Evolutionary conservation across 768 basidiomycete genomes (phyloP), one percentile per base, ranked within the genome.

Genomic region (Lactifluus piperatus): DNA sequence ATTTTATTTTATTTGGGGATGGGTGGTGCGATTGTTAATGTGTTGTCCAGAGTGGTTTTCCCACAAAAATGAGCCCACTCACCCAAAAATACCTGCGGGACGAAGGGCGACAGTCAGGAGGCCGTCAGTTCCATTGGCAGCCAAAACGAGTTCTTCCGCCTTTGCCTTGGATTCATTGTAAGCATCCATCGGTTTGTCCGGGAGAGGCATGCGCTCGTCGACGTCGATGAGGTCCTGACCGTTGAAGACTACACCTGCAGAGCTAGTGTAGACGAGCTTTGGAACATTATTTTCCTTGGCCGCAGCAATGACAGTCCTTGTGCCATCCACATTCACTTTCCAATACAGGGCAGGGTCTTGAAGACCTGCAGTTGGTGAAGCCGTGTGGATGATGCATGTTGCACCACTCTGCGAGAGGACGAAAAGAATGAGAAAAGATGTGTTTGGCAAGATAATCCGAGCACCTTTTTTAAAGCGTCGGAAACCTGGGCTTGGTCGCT

Each of bases 11-110:
- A n/a, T n/a, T n/a, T n/a, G n/a, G n/a, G n/a, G n/a, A n/a, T n/a
- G n/a, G n/a, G n/a, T n/a, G n/a, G n/a, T n/a, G n/a, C n/a, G n/a
- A n/a, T n/a, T n/a, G n/a, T n/a, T n/a, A n/a, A n/a, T n/a, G n/a
- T n/a, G n/a, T n/a, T 26, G 1, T 26, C 0, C 41, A 27, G 11
- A 43, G 39, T 26, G 22, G 5, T n/a, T 53, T 20, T 5, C 11
- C 18, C 32, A 16, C 2, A 1, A 22, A 5, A 49, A 39, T 24
- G 43, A 0, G 14, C 13, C 0, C 4, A 71, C 85, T 52, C 62
- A 91, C 93, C 97, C 97, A 67, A 97, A 98, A 66, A 98, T 97
- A 2, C 95, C 94, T 18, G 94, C 86, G 1, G 95, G 95, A 39
- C 97, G 77, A 44, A 98, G 73, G 14, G 94, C 89, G 47, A 94